Conservation (phyloP, 2,329 filamentous ascomycete species). For the Fusarium ramigenum region DNA sequence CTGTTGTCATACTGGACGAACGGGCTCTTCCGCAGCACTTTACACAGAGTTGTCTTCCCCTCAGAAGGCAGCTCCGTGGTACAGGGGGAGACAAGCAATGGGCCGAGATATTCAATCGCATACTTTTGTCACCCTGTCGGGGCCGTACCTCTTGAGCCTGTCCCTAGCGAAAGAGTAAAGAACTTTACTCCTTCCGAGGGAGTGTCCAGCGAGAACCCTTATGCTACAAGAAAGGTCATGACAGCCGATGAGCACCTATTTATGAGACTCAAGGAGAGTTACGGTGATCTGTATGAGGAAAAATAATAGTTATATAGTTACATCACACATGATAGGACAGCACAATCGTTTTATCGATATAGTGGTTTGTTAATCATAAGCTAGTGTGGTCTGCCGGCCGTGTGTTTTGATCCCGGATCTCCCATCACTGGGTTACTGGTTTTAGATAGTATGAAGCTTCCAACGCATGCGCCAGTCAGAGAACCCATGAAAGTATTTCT, state of each 20-base stretch:
- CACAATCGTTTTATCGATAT: not conserved
- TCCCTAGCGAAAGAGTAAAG: slow-evolving; percentile 68
- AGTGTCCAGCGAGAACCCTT: slow-evolving; percentile 53
- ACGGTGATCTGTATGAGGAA: slow-evolving; percentile 63
- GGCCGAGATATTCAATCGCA: slow-evolving; percentile 71
- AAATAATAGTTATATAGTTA: slow-evolving; percentile 38
- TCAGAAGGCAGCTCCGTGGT: slow-evolving; percentile 37
- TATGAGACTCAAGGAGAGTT: slow-evolving; percentile 68
- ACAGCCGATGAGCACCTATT: slow-evolving; percentile 72
- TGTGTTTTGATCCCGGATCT: not conserved
- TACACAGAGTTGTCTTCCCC: slow-evolving; percentile 86
- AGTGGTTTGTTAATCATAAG: not conserved
- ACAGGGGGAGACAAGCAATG: slow-evolving; percentile 57
- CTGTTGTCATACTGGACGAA: slow-evolving; percentile 88
- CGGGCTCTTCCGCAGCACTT: slow-evolving; percentile 84
- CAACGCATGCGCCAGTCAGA: slow-evolving; percentile 56
- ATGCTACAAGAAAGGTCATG: slow-evolving; percentile 63
- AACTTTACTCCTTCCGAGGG: slow-evolving; percentile 49
- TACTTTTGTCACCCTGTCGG: slow-evolving; percentile 74
- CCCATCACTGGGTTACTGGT: not conserved
- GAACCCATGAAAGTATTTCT: slow-evolving; percentile 49
- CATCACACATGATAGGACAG: not conserved
- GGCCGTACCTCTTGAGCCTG: slow-evolving; percentile 60
- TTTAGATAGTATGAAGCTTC: slow-evolving; percentile 54
- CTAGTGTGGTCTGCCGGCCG: not conserved